Evolutionary conservation across 2,329 filamentous ascomycete species (phyloP), one percentile per base, ranked within the genome.

Genomic region (Daldinia sp.): DNA sequence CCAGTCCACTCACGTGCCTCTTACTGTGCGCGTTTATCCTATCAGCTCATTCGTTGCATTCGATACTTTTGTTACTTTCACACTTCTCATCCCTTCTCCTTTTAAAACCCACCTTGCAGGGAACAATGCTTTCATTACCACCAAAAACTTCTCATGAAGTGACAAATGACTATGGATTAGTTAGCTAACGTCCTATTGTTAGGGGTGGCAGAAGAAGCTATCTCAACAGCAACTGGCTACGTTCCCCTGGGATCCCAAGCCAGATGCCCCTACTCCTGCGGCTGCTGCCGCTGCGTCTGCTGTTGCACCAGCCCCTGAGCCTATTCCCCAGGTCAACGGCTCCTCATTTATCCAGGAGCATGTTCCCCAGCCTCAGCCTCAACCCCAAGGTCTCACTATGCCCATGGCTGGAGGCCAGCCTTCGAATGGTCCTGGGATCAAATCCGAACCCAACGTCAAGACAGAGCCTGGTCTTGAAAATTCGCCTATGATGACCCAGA

Each of bases 191-290:
- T n/a, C 20, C 60, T 54, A 30, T 48, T 58, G 46, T 69, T 78
- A 98, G 94, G 93, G 91, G 82, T 99, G 96, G 96, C 94, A 98
- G 85, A 87, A 90, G 75, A 98, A 97, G 81, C 87, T 99, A 39
- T 92, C 94, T 1, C 89, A 90, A 74, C 89, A 97, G 72, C 89
- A 92, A 73, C 91, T 98, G 69, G 96, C 96, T 67, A 85, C 88
- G 64, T 98, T 98, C 79, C 95, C 96, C 10, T 99, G 96, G 96
- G 96, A 99, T 78, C 95, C 96, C 48, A 90, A 92, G 78, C 91
- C 92, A 56, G 90, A 92, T 59, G 87, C 88, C 18, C 53, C 53
- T 42, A 78, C 75, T 57, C 81, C 78, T 75, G 73, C 64, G 46
- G 68, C 73, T 7, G 74, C 76, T 50, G 69, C 75, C 62, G 61